Conservation (phyloP, 495 filamentous ascomycete species). For the Lasiosphaeria miniovina region DNA sequence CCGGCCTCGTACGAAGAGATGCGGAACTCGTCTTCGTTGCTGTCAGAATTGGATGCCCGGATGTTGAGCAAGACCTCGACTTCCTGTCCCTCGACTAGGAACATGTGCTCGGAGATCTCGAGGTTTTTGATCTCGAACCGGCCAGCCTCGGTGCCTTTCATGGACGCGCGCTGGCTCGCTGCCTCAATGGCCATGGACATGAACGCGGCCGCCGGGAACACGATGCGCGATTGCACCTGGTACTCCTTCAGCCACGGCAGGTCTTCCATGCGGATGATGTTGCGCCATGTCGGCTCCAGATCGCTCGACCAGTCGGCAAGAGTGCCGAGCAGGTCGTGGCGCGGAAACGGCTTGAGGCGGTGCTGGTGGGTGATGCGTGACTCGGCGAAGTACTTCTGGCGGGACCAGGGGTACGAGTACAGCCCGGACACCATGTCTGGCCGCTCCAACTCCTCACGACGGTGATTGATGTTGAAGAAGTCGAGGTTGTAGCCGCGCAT, state of each 20-base stretch:
- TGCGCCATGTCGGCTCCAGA: slow-evolving; percentile 51
- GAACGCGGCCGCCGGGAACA: slow-evolving; percentile 49
- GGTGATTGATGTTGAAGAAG: slow-evolving; percentile 36
- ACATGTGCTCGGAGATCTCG: slow-evolving; percentile 22
- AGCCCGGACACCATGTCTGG: slow-evolving; percentile 45
- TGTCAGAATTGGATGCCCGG: slow-evolving; percentile 18
- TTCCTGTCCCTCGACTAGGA: slow-evolving; percentile 26
- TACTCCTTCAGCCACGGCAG: slow-evolving; percentile 52
- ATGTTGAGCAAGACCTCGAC: slow-evolving; percentile 28
- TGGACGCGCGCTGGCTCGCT: slow-evolving; percentile 15
- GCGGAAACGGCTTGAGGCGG: slow-evolving; percentile 42
- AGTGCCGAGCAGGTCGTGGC: slow-evolving; percentile 50
- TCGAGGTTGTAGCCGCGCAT: slow-evolving; percentile 39
- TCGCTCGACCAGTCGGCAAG: slow-evolving; percentile 38
- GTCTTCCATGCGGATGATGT: slow-evolving; percentile 40
- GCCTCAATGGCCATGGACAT: slow-evolving; percentile 50
- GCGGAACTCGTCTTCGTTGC: slow-evolving; percentile 28
- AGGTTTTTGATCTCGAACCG: slow-evolving; percentile 25
- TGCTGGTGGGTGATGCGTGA: slow-evolving; percentile 44
- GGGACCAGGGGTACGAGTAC: slow-evolving; percentile 52
- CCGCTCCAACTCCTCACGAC: slow-evolving; percentile 29
- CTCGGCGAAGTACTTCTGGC: slow-evolving; percentile 47
- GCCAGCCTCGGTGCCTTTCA: slow-evolving; percentile 28
- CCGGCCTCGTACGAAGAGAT: slow-evolving; percentile 36
- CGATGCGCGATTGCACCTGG: slow-evolving; percentile 32